phyloP scores from a whole-genome alignment of 345 rosid species.

The Salix brachista region DNA sequence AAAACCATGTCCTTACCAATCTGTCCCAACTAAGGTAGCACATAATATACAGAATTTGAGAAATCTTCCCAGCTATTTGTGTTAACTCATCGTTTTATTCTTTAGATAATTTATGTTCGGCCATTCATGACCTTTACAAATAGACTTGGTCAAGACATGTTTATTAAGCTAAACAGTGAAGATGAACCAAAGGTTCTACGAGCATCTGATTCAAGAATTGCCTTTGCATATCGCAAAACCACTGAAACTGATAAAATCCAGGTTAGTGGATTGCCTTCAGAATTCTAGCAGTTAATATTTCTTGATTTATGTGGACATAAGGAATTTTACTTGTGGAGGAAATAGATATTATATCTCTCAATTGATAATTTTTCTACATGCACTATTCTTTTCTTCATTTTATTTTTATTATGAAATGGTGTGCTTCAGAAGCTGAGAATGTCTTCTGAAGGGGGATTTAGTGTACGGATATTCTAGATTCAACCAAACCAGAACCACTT shows the following conservation, averaged over 20 bases:
- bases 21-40: conserved; percentile 84
- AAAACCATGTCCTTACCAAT: conserved; percentile 74
- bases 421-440: too few relatives aligned
- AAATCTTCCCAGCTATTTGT: not conserved
- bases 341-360: too few relatives aligned
- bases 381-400: too few relatives aligned
- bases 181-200: conserved; percentile 80
- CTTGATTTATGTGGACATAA: not conserved
- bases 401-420: too few relatives aligned
- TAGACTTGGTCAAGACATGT: conserved; percentile 77
- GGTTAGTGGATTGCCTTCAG: conserved; percentile 42
- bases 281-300: not conserved
- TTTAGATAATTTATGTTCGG: conserved; percentile 75
- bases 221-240: conserved; percentile 52
- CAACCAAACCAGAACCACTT: too few relatives aligned
- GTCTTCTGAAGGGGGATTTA: too few relatives aligned
- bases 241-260: conserved; percentile 68
- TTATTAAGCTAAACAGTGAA: conserved; percentile 56
- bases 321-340: not conserved
- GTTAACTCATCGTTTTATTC: conserved; percentile 8
- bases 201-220: conserved; percentile 72
- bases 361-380: too few relatives aligned
- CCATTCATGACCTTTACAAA: conserved; percentile 96
- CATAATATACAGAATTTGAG: not conserved
- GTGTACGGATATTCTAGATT: too few relatives aligned